These are phyloP conservation scores for Fusarium nurragi DNA, from an alignment of 2,329 filamentous ascomycete species.

Conservation along the genomic window DNA sequence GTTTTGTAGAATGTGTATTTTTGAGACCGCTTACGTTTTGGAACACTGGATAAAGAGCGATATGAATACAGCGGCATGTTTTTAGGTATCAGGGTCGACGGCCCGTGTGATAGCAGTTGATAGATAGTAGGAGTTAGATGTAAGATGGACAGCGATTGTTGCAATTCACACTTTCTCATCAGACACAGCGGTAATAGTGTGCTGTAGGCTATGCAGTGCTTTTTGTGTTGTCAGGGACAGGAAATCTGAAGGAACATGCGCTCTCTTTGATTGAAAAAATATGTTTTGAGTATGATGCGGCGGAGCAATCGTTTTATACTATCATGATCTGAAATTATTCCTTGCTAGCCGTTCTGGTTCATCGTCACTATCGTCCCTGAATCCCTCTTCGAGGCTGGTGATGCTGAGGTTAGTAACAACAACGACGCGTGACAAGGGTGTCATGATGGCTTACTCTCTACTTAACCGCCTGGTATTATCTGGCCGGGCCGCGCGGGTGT, in stretches of 20 bases:
- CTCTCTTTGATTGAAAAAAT: not conserved
- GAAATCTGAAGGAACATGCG: not conserved
- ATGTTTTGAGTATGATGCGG: not conserved
- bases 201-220: not conserved
- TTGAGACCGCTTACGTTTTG: not conserved
- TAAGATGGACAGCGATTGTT: constrained; percentile 2
- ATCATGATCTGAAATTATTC: constrained; percentile 38
- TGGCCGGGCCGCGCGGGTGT: constrained; percentile 48
- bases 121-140: not conserved
- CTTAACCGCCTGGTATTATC: constrained; percentile 72
- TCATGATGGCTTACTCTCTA: constrained; percentile 66
- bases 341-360: constrained; percentile 45
- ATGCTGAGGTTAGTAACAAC: constrained; percentile 23
- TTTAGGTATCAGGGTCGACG: not conserved
- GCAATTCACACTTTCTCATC: not conserved
- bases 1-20: not conserved
- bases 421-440: not conserved
- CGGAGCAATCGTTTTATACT: not conserved
- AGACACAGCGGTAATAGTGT: not conserved
- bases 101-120: not conserved
- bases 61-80: constrained; percentile 16
- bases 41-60: constrained; percentile 8
- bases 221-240: not conserved
- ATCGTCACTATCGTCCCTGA: constrained; percentile 58
- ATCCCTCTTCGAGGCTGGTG: constrained; percentile 66